A percentile compares a stretch with the other conserved stretches of the same genome.
These are phyloP conservation scores for Aquilaria malaccensis DNA, from an alignment of 345 rosid species.

Conservation along the genomic window DNA sequence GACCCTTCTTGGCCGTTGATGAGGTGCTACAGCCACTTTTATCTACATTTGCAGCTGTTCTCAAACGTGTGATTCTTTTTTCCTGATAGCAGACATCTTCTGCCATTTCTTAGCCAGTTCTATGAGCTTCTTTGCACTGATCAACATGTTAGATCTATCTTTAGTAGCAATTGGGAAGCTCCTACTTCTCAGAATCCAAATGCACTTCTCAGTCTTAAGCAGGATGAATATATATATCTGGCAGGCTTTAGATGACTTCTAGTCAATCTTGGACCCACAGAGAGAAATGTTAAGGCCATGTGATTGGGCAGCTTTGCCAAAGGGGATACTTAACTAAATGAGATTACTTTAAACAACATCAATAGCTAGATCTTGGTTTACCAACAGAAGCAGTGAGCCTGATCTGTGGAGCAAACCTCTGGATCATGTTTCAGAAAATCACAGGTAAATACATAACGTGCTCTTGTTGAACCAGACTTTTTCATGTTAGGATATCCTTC, in stretches of 20 bases:
- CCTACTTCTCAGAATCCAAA: too few species aligned
- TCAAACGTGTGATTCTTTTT: constrained; percentile 1
- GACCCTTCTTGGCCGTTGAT: constrained; percentile 5
- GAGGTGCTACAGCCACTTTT: constrained; percentile 1
- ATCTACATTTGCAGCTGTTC: neutral
- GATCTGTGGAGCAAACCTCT: neutral
- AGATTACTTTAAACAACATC: too few species aligned
- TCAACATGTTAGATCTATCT: constrained; percentile 5
- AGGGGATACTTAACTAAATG: too few species aligned
- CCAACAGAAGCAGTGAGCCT: too few species aligned
- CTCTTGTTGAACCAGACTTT: neutral
- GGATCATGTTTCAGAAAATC: neutral
- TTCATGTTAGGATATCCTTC: constrained; percentile 2
- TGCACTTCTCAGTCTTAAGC: too few species aligned
- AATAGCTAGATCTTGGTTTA: too few species aligned
- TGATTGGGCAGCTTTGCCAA: too few species aligned
- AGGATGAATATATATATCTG: too few species aligned
- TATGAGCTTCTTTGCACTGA: constrained; percentile 15
- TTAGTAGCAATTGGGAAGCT: too few species aligned
- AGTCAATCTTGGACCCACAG: too few species aligned
- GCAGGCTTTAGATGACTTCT: too few species aligned
- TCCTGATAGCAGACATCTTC: constrained; percentile 7
- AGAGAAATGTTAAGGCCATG: too few species aligned
- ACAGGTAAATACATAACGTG: neutral
- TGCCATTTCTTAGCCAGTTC: constrained; percentile 25